Base-by-base conservation (phyloP, 352 stramenopile species). In the Globisporangium sylvaticum region DNA sequence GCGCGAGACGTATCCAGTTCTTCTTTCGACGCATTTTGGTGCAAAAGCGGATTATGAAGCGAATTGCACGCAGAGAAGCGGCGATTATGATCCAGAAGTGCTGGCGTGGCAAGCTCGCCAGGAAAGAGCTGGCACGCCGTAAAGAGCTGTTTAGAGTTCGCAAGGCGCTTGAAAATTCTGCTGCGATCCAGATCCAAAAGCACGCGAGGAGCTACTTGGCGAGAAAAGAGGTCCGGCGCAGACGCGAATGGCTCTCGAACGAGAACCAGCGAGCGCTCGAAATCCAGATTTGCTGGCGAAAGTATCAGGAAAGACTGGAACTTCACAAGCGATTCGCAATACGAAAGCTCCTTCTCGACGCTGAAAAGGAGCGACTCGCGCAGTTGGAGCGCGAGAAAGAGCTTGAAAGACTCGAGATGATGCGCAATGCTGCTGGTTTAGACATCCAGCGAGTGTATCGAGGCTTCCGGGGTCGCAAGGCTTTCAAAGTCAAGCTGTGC, bases 1-100 rank as follows among this genome's bases (percentile, higher is more conserved):
- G 76, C 29, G 78, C 85, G 22, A 62, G 73, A 31, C 74, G 70
- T 0, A 76, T 91, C 29, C 81, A 88, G 63, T 72, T 77, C 27
- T 81, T 88, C 55, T 78, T 85, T 29, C 73, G 85, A 1, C 68
- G 83, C 8, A 50, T 86, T 1, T 34, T 61, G 15, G 66, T 84
- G 27, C 64, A 64, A 9, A 71, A 72, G 1, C 78, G 76, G 1
- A 64, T 91, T 18, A 27, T 42, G 0, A 46, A 50, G 7, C 73
- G 75, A 5, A 29, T 79, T 2, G n/a, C 24, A 1, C 62, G 65
- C 29, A 70, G 70, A 8, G 42, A 64, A 6, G 77, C 74, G 1
- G 76, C 78, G 7, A 63, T 69, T 27, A 60, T 29, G 14, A 79
- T 89, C 14, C 79, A 90, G 59, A 58, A 68, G 4, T 48, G 64